Evolutionary conservation across 2,329 filamentous ascomycete species (phyloP).

Genomic region (Colletotrichum tabaci): DNA sequence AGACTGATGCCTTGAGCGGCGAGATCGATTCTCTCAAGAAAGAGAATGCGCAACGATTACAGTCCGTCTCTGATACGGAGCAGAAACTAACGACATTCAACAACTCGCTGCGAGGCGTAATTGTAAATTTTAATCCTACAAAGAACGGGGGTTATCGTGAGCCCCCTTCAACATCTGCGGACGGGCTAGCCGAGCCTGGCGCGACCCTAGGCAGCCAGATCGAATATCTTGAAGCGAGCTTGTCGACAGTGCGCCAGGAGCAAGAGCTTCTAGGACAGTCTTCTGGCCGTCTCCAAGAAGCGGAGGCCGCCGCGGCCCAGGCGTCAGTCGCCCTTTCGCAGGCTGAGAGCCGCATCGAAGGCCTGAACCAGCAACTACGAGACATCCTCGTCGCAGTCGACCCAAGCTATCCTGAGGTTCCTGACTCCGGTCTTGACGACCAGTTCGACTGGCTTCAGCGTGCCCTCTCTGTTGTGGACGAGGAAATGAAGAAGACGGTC

Average conservation of each 20-base stretch:
- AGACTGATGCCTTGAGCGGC: conserved; percentile 51
- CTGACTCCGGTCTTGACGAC: conserved; percentile 73
- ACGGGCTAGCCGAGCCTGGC: conserved; percentile 15
- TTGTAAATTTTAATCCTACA: conserved; percentile 74
- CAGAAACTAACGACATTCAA: conserved; percentile 78
- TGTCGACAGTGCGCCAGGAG: conserved; percentile 73
- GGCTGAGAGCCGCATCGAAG: conserved; percentile 69
- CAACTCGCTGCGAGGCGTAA: conserved; percentile 74
- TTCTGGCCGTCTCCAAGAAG: conserved; percentile 44
- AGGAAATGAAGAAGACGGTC: conserved; percentile 56
- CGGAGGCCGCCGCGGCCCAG: conserved; percentile 45
- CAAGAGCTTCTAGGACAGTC: conserved; percentile 61
- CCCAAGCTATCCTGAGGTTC: conserved; percentile 69
- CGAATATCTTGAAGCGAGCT: conserved; percentile 78
- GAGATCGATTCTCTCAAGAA: conserved; percentile 56
- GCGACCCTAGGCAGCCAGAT: conserved; percentile 70
- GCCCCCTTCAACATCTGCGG: conserved; percentile 51
- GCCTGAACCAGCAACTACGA: conserved; percentile 76
- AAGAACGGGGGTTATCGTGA: conserved; percentile 62
- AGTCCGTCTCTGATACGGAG: conserved; percentile 74
- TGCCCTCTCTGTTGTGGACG: conserved; percentile 66
- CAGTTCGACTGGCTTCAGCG: conserved; percentile 79
- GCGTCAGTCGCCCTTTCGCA: conserved; percentile 52
- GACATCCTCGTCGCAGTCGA: conserved; percentile 67
- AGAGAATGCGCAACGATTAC: conserved; percentile 57